Evolutionary conservation across 805 yeast species (phyloP), one percentile per base, ranked within the genome.

Genomic region (Monosporozyma siamensis): DNA sequence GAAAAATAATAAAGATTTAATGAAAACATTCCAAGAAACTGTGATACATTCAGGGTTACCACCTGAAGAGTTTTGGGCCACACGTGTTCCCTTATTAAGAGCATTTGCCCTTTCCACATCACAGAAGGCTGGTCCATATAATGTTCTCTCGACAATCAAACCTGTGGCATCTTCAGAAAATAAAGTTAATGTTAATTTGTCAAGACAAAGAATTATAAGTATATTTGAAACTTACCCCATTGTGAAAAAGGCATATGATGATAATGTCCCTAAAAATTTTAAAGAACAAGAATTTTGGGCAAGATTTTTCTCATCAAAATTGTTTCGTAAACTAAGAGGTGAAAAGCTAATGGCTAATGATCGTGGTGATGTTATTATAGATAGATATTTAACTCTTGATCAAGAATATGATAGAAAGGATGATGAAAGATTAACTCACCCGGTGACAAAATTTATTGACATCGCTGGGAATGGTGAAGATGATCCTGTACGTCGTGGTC

Each of bases 231-330:
- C 90, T 45, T 92, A 90, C 56, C 98, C 98, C 0, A 77, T 89
- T 30, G 94, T 92, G 21, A 77, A 85, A 46, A 77, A 75, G 48
- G 97, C 97, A 0, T 92, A 84, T 56, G 80, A 77, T 45, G 98
- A 92, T 42, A 80, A 80, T 44, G 98, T 92, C 4, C 98, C 97
- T 1, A 80, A 81, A 47, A 60, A 62, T 38, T 70, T 92, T 41
- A 74, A 77, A 38, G 97, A 92, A 59, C 89, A 90, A 34, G 95
- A 84, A 56, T 92, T 92, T 54, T 92, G 98, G 98, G 86, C 95
- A 9, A 69, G 97, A 48, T 92, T 92, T 55, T 92, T 92, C 70
- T 80, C 86, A 54, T 88, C 97, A 0, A 82, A 87, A 53, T 66
- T 92, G 46, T 92, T 89, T 56, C 71, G 96, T 50, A 77, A 88